Conservation (phyloP, 441 rosid genomes). For the Euphorbia corollata region DNA sequence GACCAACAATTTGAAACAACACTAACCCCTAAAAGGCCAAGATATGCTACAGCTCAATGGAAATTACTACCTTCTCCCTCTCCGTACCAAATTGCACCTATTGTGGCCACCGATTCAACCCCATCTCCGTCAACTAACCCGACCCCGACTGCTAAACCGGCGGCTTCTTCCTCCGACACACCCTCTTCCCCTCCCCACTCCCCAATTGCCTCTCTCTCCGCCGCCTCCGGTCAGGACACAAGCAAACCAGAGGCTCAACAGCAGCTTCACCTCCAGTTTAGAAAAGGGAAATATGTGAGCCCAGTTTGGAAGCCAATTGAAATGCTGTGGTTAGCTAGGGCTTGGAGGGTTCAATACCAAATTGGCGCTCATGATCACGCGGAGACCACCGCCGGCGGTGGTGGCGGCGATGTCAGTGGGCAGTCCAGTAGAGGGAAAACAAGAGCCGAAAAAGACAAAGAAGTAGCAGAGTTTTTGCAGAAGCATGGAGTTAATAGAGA, state of each 20-base stretch:
- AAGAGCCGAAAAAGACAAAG: slow-evolving; percentile 85
- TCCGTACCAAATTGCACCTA: slow-evolving; percentile 26
- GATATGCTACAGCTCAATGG: slow-evolving; percentile 67
- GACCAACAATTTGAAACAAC: slow-evolving; percentile 40
- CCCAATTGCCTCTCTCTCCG: slow-evolving; percentile 38
- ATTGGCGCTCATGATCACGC: slow-evolving; percentile 31
- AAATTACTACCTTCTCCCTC: slow-evolving; percentile 60
- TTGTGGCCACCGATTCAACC: slow-evolving; percentile 31
- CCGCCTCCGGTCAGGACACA: slow-evolving; percentile 41
- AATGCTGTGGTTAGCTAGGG: slow-evolving; percentile 93
- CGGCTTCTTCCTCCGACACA: slow-evolving; percentile 70
- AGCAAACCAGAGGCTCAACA: slow-evolving; percentile 43
- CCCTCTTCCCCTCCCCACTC: slow-evolving; percentile 64
- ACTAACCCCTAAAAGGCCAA: slow-evolving; percentile 54
- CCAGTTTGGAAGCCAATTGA: slow-evolving; percentile 97
- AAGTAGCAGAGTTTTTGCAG: slow-evolving; percentile 78
- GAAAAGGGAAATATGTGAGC: slow-evolving; percentile 90
- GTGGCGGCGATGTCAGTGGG: slow-evolving; percentile 22
- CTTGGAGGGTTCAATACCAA: slow-evolving; percentile 83
- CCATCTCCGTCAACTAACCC: slow-evolving; percentile 45
- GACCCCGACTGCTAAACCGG: slow-evolving; percentile 21
- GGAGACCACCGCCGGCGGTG: slow-evolving; percentile 26
- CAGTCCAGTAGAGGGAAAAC: slow-evolving; percentile 65
- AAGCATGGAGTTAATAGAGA: slow-evolving; percentile 77
- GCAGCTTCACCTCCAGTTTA: slow-evolving; percentile 52